Percentiles rank a stretch among this genome's conserved stretches.
Evolutionary conservation across 345 rosid species (phyloP).

Genomic region (Mercurialis annua): DNA sequence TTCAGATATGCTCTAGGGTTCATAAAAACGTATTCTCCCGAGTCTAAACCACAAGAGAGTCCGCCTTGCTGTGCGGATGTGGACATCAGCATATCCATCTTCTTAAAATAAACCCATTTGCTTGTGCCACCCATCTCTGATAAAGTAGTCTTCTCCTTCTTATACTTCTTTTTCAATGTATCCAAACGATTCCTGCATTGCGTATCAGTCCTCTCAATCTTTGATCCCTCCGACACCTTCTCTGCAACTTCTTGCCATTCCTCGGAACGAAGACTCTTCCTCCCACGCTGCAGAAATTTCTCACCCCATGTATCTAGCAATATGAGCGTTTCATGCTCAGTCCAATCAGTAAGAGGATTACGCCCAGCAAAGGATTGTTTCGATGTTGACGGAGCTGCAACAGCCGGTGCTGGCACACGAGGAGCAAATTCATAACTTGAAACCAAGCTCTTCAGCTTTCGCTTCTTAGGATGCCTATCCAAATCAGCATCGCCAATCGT

Average conservation of each 20-base stretch:
- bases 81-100: conserved; percentile 79
- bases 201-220: conserved; percentile 69
- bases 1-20: conserved; percentile 60
- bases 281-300: conserved; percentile 71
- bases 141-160: conserved; percentile 66
- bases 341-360: conserved; percentile 76
- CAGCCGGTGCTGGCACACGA: conserved; percentile 45
- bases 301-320: conserved; percentile 93
- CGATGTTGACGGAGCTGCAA: conserved; percentile 23
- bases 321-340: conserved; percentile 80
- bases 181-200: conserved; percentile 89
- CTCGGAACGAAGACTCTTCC: conserved; percentile 86
- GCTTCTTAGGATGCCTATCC: conserved; percentile 65
- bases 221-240: conserved; percentile 78
- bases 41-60: conserved; percentile 88
- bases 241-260: conserved; percentile 97
- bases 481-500: conserved; percentile 30
- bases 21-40: conserved; percentile 78
- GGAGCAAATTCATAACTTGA: conserved; percentile 85
- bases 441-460: conserved; percentile 63
- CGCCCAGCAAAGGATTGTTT: conserved; percentile 54
- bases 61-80: conserved; percentile 62
- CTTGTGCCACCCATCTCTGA: conserved; percentile 43
- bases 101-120: conserved; percentile 85
- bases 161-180: conserved; percentile 88